Conservation (phyloP, 2,329 filamentous ascomycete genomes). For the Fusarium sp. region DNA sequence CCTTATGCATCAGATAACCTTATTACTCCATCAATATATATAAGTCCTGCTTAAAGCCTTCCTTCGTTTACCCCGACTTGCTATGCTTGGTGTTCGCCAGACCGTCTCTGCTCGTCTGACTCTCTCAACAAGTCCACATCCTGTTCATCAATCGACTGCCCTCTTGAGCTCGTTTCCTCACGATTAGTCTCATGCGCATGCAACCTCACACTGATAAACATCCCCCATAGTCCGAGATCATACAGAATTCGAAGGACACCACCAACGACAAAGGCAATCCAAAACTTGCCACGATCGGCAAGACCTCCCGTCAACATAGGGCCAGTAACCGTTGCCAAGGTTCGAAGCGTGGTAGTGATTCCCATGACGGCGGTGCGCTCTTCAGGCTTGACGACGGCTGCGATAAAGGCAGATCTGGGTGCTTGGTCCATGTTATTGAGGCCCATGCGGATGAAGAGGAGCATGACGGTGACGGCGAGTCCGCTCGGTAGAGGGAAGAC, state of each 20-base stretch:
- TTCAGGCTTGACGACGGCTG: constrained; percentile 71
- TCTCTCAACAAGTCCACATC: constrained; percentile 16
- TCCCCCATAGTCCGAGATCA: constrained; percentile 66
- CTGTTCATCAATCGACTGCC: constrained; percentile 27
- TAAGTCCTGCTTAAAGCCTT: background rate
- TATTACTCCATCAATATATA: no score
- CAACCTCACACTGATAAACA: constrained; percentile 69
- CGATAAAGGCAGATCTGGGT: constrained; percentile 72
- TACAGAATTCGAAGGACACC: constrained; percentile 65
- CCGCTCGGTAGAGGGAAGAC: constrained; percentile 66
- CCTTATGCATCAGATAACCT: no score
- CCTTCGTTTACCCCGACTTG: no score
- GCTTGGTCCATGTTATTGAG: constrained; percentile 78
- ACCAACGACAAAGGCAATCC: constrained; percentile 70
- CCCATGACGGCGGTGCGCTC: constrained; percentile 78
- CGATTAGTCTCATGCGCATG: constrained; percentile 54
- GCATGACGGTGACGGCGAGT: constrained; percentile 62
- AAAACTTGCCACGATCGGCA: constrained; percentile 64
- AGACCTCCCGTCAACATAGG: constrained; percentile 67
- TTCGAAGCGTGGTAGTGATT: constrained; percentile 70
- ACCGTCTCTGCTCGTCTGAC: constrained; percentile 3
- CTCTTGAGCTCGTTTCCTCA: background rate
- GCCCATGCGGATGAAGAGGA: constrained; percentile 69
- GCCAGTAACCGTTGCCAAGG: constrained; percentile 65
- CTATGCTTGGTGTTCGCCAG: constrained; percentile 13